These are phyloP conservation scores for Wickerhamiella parazyma DNA, from an alignment of 805 yeast species.

Conservation along the genomic window DNA sequence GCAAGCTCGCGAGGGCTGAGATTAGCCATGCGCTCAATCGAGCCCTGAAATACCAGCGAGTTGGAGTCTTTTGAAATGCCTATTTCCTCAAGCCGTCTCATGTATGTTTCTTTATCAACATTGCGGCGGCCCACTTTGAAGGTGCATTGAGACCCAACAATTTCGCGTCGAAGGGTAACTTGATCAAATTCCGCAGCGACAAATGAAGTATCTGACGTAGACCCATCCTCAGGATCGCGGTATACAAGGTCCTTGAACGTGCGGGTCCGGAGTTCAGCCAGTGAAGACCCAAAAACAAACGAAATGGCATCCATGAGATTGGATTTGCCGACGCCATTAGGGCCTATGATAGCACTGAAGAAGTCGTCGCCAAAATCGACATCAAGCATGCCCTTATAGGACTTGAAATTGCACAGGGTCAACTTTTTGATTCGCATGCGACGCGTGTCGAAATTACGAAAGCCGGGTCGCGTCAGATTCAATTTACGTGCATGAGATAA, in stretches of 20 bases:
- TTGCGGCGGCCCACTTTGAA: neutral
- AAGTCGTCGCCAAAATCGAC: constrained; percentile 65
- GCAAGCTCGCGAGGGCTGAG: constrained; percentile 70
- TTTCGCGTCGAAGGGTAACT: constrained; percentile 1
- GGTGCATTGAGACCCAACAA: neutral
- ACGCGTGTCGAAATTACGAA: neutral
- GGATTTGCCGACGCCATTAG: constrained; percentile 97
- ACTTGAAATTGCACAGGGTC: constrained; percentile 78
- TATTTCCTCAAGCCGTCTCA: constrained; percentile 41
- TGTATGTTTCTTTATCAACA: constrained; percentile 34
- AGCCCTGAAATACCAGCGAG: constrained; percentile 92
- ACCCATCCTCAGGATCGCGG: constrained; percentile 38
- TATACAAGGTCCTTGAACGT: constrained; percentile 66
- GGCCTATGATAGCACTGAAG: constrained; percentile 89
- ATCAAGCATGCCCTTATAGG: constrained; percentile 62
- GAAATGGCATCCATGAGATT: constrained; percentile 97
- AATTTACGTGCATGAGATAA: neutral
- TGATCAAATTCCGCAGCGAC: constrained; percentile 10
- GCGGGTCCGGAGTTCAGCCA: constrained; percentile 60
- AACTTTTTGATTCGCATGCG: constrained; percentile 65
- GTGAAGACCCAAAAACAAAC: constrained; percentile 77
- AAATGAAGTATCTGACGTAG: constrained; percentile 10
- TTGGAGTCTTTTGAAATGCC: constrained; percentile 33
- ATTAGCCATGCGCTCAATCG: constrained; percentile 83
- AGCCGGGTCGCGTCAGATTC: neutral